Evolutionary conservation across 331 rosid species (phyloP), one percentile per base, ranked within the genome.

Genomic region (Saraca asoca): DNA sequence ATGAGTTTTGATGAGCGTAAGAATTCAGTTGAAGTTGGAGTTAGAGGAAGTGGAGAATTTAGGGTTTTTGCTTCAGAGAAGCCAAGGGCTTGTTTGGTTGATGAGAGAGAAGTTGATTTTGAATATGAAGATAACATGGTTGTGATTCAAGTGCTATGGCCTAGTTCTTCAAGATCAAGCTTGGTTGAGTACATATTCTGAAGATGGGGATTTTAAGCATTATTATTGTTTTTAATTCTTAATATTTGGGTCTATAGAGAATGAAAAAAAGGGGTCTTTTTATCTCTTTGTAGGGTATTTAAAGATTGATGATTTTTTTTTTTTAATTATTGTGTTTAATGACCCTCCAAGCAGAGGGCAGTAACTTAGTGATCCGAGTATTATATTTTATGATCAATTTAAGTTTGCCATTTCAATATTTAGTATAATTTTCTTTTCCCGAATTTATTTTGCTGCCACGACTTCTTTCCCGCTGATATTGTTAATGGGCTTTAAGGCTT

Each of bases 1-100:
- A 45, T 92, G 58, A 76, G 35, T 2, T 85, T 79, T 53, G 57
- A 79, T 24, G 79, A 84, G 37, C 80, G 66, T 52, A 57, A 58
- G 1, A 73, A 55, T 51, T 45, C 64, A 2, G 86, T 82, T 2
- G 69, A 66, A 34, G 68, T 93, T 31, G 90, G 92, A 19, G 83
- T 93, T 0, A 88, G 71, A 51, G 97, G 97, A 5, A 39, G 58
- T 0, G 97, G 96, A 9, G 96, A 90, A 57, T 70, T 90, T 86
- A 87, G 85, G 51, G 89, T 80, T 6, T 93, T 74, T 69, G 82
- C 97, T 0, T 82, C 97, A 5, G 68, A 82, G 68, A 86, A 73
- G 43, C 98, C 98, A 34, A 54, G 10, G 6, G 68, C 60, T 50
- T 86, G 96, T 45, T 79, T 51, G 52, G 71, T 93, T 63, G 88